phyloP scores from a whole-genome alignment of 2,329 filamentous ascomycete species.

The Aspergillus glaucus region DNA sequence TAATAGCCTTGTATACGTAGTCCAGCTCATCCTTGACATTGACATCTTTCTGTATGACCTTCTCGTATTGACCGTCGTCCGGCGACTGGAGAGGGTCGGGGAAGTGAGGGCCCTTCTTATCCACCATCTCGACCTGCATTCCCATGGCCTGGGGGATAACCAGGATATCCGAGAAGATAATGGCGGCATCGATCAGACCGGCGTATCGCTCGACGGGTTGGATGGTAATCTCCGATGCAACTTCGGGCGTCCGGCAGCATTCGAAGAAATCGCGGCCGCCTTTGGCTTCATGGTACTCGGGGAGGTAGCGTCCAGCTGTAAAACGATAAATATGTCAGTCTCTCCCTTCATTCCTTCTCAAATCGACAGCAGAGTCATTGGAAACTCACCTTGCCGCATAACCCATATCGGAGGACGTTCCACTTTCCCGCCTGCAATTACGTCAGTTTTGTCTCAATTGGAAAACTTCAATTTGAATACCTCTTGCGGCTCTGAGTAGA shows the following conservation, averaged over 20 bases:
- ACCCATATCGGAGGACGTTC: constrained; percentile 96
- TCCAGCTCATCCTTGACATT: constrained; percentile 77
- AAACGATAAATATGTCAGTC: constrained; percentile 1
- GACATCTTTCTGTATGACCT: constrained; percentile 70
- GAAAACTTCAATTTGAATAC: constrained; percentile 42
- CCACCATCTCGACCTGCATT: constrained; percentile 97
- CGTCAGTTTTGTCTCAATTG: constrained; percentile 8
- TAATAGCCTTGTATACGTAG: constrained; percentile 95
- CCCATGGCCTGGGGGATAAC: constrained; percentile 97
- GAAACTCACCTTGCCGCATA: constrained; percentile 83
- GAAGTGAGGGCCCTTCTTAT: constrained; percentile 94
- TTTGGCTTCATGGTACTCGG: constrained; percentile 96
- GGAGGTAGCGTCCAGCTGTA: constrained; percentile 87
- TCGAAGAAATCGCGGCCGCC: constrained; percentile 90
- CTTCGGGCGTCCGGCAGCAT: constrained; percentile 88
- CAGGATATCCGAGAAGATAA: constrained; percentile 98
- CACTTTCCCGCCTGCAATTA: constrained; percentile 67
- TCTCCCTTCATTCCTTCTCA: not conserved
- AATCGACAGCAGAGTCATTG: not conserved
- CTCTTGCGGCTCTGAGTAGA: constrained; percentile 81
- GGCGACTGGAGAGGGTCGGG: constrained; percentile 75
- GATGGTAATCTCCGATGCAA: constrained; percentile 86
- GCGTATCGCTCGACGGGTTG: constrained; percentile 90
- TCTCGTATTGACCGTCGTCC: constrained; percentile 72
- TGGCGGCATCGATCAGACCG: constrained; percentile 88